Evolutionary conservation across 179 eudicot genomes (phyloP).

Genomic region (Beta corolliflora): DNA sequence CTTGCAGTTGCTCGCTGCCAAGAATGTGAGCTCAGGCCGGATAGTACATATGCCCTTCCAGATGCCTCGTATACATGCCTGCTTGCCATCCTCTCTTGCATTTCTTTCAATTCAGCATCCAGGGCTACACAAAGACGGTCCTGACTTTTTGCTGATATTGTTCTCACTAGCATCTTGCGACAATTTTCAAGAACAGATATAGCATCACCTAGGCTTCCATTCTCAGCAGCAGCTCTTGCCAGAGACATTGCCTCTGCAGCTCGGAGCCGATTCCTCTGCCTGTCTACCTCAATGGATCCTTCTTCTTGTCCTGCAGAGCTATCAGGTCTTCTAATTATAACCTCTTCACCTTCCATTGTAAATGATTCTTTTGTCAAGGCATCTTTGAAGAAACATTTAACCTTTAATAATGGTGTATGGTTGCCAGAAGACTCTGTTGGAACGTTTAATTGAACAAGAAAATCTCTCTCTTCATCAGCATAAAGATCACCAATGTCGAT

Average conservation of each 20-base stretch:
- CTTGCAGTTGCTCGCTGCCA: conserved; percentile 96
- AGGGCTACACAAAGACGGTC: conserved; percentile 67
- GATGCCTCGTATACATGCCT: conserved; percentile 80
- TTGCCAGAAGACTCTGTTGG: conserved; percentile 41
- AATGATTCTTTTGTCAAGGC: conserved; percentile 58
- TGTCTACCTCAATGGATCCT: conserved; percentile 71
- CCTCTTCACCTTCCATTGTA: conserved; percentile 43
- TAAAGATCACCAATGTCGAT: conserved; percentile 79
- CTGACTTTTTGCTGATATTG: conserved; percentile 50
- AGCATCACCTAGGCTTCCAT: conserved; percentile 62
- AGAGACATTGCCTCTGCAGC: conserved; percentile 78
- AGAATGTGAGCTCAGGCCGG: conserved; percentile 93
- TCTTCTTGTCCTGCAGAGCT: conserved; percentile 28
- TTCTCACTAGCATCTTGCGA: conserved; percentile 43
- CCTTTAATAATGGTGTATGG: conserved; percentile 50
- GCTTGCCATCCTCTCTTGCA: conserved; percentile 85
- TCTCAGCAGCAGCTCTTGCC: conserved; percentile 74
- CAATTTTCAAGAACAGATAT: conserved; percentile 55
- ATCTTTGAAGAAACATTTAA: conserved; percentile 55
- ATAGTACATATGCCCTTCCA: conserved; percentile 79
- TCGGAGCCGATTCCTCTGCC: conserved; percentile 63
- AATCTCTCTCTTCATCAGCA: conserved; percentile 87
- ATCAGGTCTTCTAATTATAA: conserved; percentile 54
- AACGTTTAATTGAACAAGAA: conserved; percentile 56
- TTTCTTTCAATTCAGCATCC: conserved; percentile 76